phyloP scores from a whole-genome alignment of 1,139 yeast genomes.

The Pichia sp. region DNA sequence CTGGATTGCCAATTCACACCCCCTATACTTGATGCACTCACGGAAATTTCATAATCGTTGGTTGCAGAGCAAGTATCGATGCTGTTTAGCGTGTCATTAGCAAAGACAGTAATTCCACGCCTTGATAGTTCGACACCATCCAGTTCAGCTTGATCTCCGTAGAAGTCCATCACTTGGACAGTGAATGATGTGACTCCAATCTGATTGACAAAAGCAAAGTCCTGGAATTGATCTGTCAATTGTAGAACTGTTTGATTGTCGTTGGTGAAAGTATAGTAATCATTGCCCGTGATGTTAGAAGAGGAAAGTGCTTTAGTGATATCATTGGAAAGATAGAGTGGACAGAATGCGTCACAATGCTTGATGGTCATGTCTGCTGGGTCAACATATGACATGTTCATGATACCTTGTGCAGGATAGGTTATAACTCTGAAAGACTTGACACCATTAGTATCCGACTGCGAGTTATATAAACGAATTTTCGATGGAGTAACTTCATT shows the following conservation, averaged over 20 bases:
- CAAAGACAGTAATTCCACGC: slow-evolving; percentile 57
- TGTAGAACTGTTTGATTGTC: slow-evolving; percentile 14
- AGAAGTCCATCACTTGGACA: slow-evolving; percentile 61
- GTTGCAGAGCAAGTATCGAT: slow-evolving; percentile 42
- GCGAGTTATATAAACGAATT: slow-evolving; percentile 62
- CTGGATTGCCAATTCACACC: slow-evolving; percentile 25
- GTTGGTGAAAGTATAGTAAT: slow-evolving; percentile 14
- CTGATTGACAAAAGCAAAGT: slow-evolving; percentile 71
- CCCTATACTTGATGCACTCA: slow-evolving; percentile 18
- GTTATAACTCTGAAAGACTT: slow-evolving; percentile 67
- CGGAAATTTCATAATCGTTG: slow-evolving; percentile 6
- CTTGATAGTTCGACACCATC: slow-evolving; percentile 71
- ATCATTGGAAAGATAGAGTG: slow-evolving; percentile 37
- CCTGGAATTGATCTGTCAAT: slow-evolving; percentile 46
- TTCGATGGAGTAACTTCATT: slow-evolving; percentile 61
- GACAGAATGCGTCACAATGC: slow-evolving; percentile 87
- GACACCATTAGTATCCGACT: slow-evolving; percentile 44
- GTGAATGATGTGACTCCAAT: slow-evolving; percentile 57
- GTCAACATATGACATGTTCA: slow-evolving; percentile 84
- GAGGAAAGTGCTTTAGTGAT: slow-evolving; percentile 21
- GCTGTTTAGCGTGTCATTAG: slow-evolving; percentile 66
- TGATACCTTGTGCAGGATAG: slow-evolving; percentile 77
- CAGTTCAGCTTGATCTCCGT: slow-evolving; percentile 63
- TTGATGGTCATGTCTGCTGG: slow-evolving; percentile 50
- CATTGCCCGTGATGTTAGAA: slow-evolving; percentile 2